Evolutionary conservation across 805 yeast genomes (phyloP).

Genomic region (Zygosaccharomyces siamensis): DNA sequence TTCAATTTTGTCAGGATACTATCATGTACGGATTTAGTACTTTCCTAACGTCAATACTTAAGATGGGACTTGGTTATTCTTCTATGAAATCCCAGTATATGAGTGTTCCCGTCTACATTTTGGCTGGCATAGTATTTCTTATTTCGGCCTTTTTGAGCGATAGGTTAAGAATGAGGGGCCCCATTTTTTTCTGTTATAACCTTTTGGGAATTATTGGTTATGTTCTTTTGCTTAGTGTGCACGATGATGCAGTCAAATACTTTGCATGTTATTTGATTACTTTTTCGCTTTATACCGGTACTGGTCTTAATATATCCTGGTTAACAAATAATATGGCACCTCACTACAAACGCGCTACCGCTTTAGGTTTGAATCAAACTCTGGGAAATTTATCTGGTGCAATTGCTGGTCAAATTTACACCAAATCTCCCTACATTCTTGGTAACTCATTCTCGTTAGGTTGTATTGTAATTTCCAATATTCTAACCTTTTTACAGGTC

Average conservation of each 20-base stretch:
- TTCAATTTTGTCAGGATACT: constrained; percentile 43
- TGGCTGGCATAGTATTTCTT: constrained; percentile 32
- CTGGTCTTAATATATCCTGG: constrained; percentile 43
- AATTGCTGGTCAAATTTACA: constrained; percentile 42
- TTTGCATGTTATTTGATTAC: constrained; percentile 39
- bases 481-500: constrained; percentile 19
- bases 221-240: constrained; percentile 30
- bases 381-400: constrained; percentile 45
- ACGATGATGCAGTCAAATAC: constrained; percentile 33
- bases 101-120: constrained; percentile 39
- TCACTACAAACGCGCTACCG: constrained; percentile 40
- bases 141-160: constrained; percentile 31
- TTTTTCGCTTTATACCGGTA: constrained; percentile 36
- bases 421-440: constrained; percentile 37
- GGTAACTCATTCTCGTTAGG: constrained; percentile 42
- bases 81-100: constrained; percentile 37
- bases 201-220: constrained; percentile 34
- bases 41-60: constrained; percentile 40
- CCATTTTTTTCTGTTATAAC: constrained; percentile 29
- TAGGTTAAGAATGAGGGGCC: constrained; percentile 30
- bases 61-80: constrained; percentile 21
- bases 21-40: constrained; percentile 42
- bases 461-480: constrained; percentile 25
- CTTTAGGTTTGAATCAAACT: constrained; percentile 41
- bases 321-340: constrained; percentile 41